Evolutionary conservation across 495 filamentous ascomycete species (phyloP).

Genomic region (Talaromyces proteolyticus): DNA sequence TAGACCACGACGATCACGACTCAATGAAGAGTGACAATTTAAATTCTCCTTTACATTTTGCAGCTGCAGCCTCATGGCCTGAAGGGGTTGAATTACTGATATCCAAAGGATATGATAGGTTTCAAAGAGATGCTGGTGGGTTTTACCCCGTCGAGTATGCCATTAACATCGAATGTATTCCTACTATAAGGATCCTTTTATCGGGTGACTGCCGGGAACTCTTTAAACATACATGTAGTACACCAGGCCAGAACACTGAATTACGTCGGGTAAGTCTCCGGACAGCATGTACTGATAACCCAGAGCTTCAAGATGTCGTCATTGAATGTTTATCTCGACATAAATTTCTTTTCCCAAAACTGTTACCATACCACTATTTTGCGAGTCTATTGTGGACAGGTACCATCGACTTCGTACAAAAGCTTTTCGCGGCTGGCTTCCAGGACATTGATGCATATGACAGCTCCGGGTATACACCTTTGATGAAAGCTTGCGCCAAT

Average conservation of each 20-base stretch:
- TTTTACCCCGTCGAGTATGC: not conserved
- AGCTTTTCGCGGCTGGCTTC: not conserved
- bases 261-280: not conserved
- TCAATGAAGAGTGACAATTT: not conserved
- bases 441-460: not conserved
- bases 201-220: not conserved
- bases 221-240: not conserved
- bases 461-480: not conserved
- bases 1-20: not conserved
- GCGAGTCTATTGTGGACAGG: not conserved
- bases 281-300: not conserved
- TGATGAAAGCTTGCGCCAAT: not conserved
- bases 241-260: not conserved
- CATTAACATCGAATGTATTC: not conserved
- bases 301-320: not conserved
- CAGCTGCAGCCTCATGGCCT: not conserved
- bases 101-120: not conserved
- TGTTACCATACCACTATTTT: not conserved
- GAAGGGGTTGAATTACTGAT: not conserved
- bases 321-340: not conserved
- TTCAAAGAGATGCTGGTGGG: not conserved
- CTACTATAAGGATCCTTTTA: not conserved
- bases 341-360: not conserved
- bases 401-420: not conserved
- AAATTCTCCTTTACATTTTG: not conserved